Evolutionary conservation across 176 grass and related monocot genomes (phyloP), one percentile per base, ranked within the genome.

Genomic region (Canna indica): DNA sequence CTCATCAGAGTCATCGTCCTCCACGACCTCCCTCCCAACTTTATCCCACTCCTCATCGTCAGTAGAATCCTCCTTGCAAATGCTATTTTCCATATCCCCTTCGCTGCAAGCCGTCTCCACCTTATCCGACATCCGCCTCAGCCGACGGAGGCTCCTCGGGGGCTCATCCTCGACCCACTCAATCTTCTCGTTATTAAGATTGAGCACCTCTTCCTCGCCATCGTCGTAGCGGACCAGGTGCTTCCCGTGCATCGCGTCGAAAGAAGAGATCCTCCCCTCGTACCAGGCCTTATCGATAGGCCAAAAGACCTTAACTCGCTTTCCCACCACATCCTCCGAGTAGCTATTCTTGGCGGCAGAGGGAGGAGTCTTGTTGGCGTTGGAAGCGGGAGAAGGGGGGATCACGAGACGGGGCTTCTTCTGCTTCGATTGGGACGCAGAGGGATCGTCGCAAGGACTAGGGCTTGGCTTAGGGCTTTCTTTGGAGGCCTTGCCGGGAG

Each of bases 281-380:
- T 97, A 92, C 93, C 93, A 97, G 66, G 74, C 69, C 59, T 97
- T 73, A 46, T 97, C 93, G 46, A 92, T 81, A 15, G 88, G 84
- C 93, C 88, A 97, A 71, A 86, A 92, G 26, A 97, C 88, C 75
- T 81, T 88, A 71, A 97, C 72, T 72, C 84, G 74, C 81, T 71
- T 71, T 33, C 93, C 88, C 38, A 92, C 73, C 62, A 59, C 85
- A 44, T 89, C 88, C 17, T 52, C 70, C 41, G 77, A 22, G 64
- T 9, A 29, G 36, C 56, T 47, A 59, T 75, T 73, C 68, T 81
- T 85, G 48, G 32, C 35, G 27, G 77, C 59, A 54, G 77, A 33
- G 26, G 72, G 38, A 60, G 69, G 79, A 52, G 88, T 77, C 58
- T 66, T 76, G 33, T 48, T 16, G 36, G n/a, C 16, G 36, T 22